Conservation (phyloP, 1,284 basidiomycete genomes). For the Porogramme epimiltina region DNA sequence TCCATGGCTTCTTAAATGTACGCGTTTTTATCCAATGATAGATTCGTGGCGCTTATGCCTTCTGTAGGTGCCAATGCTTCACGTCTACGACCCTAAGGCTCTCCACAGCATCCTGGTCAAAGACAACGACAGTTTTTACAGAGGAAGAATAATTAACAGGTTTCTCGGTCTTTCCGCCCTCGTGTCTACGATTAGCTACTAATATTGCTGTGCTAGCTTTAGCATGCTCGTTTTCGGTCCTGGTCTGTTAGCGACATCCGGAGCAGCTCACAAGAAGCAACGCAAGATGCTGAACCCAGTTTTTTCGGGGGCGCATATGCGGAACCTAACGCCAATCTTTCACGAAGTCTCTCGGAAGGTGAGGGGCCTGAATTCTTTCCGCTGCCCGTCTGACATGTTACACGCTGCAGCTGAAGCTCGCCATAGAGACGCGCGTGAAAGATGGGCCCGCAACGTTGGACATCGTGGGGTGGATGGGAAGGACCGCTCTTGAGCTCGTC, state of each 20-base stretch:
- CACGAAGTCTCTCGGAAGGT: not conserved
- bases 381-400: not conserved
- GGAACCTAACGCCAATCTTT: conserved; percentile 26
- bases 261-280: conserved; percentile 22
- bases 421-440: conserved; percentile 18
- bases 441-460: conserved; percentile 28
- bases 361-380: not conserved
- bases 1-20: not conserved
- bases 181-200: too few relatives aligned
- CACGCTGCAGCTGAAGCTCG: conserved; percentile 1
- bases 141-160: not conserved
- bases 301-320: conserved; percentile 29
- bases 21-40: not conserved
- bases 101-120: not conserved
- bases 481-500: conserved; percentile 39
- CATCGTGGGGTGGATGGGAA: conserved; percentile 34
- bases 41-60: not conserved
- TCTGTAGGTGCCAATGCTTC: not conserved
- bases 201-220: not conserved
- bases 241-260: conserved; percentile 6
- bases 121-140: not conserved
- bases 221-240: not conserved
- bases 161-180: not conserved
- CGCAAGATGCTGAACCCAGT: conserved; percentile 31
- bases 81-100: not conserved